A percentile compares a stretch with the other conserved stretches of the same genome.
These are phyloP conservation scores for Syncephalis plumigaleata DNA, from an alignment of 371 early-diverging fungal species.

Conservation along the genomic window DNA sequence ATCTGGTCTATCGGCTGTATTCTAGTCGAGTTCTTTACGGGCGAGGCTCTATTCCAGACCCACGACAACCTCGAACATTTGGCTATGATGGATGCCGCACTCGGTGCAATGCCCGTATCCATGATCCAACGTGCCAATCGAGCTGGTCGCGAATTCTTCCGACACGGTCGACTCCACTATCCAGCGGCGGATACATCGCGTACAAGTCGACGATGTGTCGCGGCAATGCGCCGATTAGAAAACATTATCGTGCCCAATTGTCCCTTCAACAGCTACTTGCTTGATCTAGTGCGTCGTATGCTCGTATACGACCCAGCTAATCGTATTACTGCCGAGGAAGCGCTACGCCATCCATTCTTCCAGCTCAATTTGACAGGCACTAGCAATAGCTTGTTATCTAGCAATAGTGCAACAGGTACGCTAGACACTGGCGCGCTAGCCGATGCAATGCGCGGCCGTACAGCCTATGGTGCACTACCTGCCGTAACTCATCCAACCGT, in stretches of 20 bases:
- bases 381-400: not conserved
- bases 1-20: constrained; percentile 97
- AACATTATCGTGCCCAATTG: not conserved
- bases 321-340: constrained; percentile 73
- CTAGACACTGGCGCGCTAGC: too few relatives aligned
- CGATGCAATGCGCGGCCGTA: too few relatives aligned
- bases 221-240: constrained; percentile 28
- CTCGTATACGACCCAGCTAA: constrained; percentile 76
- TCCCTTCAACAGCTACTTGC: constrained; percentile 3
- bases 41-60: constrained; percentile 88
- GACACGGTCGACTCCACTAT: constrained; percentile 34
- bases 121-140: constrained; percentile 18
- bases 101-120: constrained; percentile 27
- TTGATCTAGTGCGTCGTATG: constrained; percentile 61
- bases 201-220: constrained; percentile 49
- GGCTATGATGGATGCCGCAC: constrained; percentile 54
- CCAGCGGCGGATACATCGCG: constrained; percentile 41
- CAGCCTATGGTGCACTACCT: too few relatives aligned
- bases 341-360: constrained; percentile 73
- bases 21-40: constrained; percentile 81
- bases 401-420: too few relatives aligned
- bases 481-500: too few relatives aligned
- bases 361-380: not conserved
- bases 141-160: constrained; percentile 24
- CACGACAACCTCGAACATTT: constrained; percentile 69